Evolutionary conservation across 805 yeast genomes (phyloP), one percentile per base, ranked within the genome.

Genomic region (Hanseniaspora occidentalis): DNA sequence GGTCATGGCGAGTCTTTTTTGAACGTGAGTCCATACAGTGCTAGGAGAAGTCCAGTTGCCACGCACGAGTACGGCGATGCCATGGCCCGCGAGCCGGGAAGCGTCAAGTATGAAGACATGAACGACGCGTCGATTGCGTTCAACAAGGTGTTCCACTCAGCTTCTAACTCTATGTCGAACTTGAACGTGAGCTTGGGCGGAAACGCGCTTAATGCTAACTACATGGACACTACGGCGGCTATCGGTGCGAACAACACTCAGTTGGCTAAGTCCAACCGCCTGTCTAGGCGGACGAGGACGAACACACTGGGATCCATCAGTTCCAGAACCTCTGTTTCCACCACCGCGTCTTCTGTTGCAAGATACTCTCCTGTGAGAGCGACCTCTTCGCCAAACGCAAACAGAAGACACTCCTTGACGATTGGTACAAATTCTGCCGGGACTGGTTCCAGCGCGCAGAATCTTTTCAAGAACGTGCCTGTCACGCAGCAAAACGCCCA

Each of bases 41-140:
- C n/a, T n/a, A n/a, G n/a, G n/a, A n/a, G n/a, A n/a, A n/a, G n/a
- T n/a, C n/a, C n/a, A n/a, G n/a, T n/a, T n/a, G n/a, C n/a, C n/a
- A n/a, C n/a, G n/a, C n/a, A n/a, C n/a, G n/a, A n/a, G n/a, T n/a
- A n/a, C n/a, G n/a, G n/a, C n/a, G n/a, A n/a, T n/a, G n/a, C n/a
- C n/a, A n/a, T n/a, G n/a, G n/a, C n/a, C n/a, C n/a, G n/a, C 25
- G 25, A 23, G 7, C 10, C 10, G 25, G 9, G 10, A 7, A 7
- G 9, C 25, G 10, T 23, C 25, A 10, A 27, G 31, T 6, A 27
- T n/a, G 38, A 35, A 22, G 60, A 57, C 40, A 62, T 57, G 35
- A 58, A 58, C 44, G 63, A 58, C 45, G 63, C 63, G 4, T 54
- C 62, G 6, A 49, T 57, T 22, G 63, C 61, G 41, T 58, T 58